Conservation (phyloP, 345 rosid genomes). For the Litchi chinensis region DNA sequence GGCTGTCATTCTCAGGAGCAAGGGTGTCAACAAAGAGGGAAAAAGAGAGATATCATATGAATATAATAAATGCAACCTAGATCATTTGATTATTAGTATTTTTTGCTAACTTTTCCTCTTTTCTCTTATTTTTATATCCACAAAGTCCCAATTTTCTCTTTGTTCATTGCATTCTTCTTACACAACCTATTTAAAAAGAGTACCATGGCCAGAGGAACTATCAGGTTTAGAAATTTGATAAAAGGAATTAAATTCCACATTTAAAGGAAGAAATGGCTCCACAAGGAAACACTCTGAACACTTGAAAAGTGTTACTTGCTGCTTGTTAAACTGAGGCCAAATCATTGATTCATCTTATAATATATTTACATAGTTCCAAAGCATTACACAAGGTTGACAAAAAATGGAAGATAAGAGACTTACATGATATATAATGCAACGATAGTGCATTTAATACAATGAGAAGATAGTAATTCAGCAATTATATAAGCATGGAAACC, state of each 20-base stretch:
- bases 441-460: background rate
- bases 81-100: background rate
- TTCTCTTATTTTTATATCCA: background rate
- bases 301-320: background rate
- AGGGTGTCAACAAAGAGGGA: slow-evolving; percentile 19
- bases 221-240: background rate
- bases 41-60: slow-evolving; percentile 12
- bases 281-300: background rate
- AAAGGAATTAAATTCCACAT: background rate
- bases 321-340: background rate
- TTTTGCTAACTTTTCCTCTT: background rate
- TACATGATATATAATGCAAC: background rate
- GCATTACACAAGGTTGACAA: background rate
- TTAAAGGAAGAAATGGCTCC: background rate
- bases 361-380: background rate
- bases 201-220: background rate
- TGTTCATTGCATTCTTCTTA: background rate
- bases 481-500: background rate
- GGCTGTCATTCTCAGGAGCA: slow-evolving; percentile 50
- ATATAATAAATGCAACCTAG: background rate
- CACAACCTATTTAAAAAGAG: background rate
- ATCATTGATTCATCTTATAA: background rate
- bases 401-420: background rate
- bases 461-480: background rate
- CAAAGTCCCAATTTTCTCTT: background rate